Evolutionary conservation across 345 rosid genomes (phyloP).

Genomic region (Pistacia integerrima): DNA sequence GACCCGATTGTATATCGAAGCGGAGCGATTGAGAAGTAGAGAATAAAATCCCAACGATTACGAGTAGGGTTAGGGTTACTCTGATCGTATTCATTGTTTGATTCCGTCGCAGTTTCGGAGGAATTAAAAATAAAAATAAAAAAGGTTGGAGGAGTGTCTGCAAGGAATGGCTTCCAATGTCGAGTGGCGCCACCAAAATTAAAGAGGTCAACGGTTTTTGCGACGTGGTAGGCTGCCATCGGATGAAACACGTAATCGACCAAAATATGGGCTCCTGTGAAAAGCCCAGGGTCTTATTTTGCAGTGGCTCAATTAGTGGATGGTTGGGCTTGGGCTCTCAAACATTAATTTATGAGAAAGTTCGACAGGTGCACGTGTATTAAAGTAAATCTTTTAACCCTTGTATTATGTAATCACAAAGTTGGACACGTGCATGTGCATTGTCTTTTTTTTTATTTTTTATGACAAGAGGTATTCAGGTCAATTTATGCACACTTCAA

Average conservation of each 20-base stretch:
- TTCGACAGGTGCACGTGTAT: too few species aligned
- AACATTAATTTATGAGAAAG: too few species aligned
- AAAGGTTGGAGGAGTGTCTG: neutral
- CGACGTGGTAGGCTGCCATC: constrained; percentile 34
- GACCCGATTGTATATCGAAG: constrained; percentile 78
- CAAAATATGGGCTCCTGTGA: neutral
- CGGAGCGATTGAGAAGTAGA: constrained; percentile 52
- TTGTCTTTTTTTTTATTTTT: too few species aligned
- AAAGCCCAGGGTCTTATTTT: neutral
- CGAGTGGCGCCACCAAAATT: neutral
- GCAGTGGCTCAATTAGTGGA: neutral
- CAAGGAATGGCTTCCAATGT: neutral
- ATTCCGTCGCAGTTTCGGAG: neutral
- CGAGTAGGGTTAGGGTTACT: neutral
- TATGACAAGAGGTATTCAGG: too few species aligned
- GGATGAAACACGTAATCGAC: constrained; percentile 33
- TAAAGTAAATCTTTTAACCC: too few species aligned
- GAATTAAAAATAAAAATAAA: too few species aligned
- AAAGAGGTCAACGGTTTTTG: constrained; percentile 9
- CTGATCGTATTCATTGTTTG: constrained; percentile 29
- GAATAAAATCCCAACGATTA: constrained; percentile 28
- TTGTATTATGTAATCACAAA: neutral
- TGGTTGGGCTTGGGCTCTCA: neutral
- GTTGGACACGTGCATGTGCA: too few species aligned
- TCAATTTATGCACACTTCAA: too few species aligned